These are phyloP conservation scores for Trichosporon coremiiforme DNA, from an alignment of 1,284 basidiomycete species.

Conservation along the genomic window DNA sequence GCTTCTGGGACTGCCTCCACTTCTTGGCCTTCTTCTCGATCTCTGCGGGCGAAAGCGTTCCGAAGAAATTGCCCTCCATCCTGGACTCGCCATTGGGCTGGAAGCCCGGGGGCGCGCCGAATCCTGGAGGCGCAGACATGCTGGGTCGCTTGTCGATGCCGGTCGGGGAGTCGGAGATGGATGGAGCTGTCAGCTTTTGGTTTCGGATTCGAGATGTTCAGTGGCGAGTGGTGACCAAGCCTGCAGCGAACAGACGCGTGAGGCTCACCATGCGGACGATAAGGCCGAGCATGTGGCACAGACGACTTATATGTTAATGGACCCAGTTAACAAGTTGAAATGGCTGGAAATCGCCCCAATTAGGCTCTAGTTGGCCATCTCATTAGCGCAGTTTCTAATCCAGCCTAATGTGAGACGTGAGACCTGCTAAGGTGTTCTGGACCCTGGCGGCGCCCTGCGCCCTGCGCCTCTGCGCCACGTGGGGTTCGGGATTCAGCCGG, in stretches of 20 bases:
- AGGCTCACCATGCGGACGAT: not conserved
- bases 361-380: not conserved
- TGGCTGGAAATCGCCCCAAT: not conserved
- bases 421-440: not conserved
- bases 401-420: not conserved
- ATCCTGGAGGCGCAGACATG: constrained; percentile 56
- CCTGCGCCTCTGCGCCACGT: not conserved
- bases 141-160: constrained; percentile 21
- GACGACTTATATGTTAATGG: not conserved
- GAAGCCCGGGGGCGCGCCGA: constrained; percentile 36
- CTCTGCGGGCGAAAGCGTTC: constrained; percentile 52
- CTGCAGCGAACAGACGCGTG: constrained; percentile 1
- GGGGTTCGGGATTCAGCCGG: constrained; percentile 5
- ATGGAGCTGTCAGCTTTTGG: not conserved
- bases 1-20: constrained; percentile 55
- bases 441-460: not conserved
- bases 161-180: constrained; percentile 19
- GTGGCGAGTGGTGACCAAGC: constrained; percentile 18
- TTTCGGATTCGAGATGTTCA: constrained; percentile 4
- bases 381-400: constrained; percentile 9
- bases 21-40: constrained; percentile 57
- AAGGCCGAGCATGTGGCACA: constrained; percentile 17
- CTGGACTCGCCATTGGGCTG: constrained; percentile 40
- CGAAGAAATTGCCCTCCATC: constrained; percentile 55
- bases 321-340: too few relatives aligned